Evolutionary conservation across 2,329 filamentous ascomycete genomes (phyloP), one percentile per base, ranked within the genome.

Genomic region (Niveomyces coronatus): DNA sequence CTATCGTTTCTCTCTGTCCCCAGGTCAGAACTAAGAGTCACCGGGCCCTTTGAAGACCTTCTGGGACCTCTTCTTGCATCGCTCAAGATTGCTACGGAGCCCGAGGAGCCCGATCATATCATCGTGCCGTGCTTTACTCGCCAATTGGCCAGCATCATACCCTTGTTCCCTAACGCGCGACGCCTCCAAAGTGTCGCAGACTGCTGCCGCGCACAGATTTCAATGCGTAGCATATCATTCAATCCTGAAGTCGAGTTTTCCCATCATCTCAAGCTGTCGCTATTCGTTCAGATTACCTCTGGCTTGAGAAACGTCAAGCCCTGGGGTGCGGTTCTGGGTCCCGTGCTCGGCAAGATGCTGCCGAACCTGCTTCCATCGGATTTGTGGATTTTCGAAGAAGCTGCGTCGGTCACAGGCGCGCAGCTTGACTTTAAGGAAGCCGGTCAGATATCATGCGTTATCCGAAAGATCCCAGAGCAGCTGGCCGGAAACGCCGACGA

Each of bases 221-320:
- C 30, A n/a, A 31, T 31, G 30, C 30, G 30, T 18, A 31, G 30
- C 4, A 20, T 31, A 20, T 31, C 30, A 8, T 31, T 31, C 30
- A 19, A 31, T 4, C 17, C 30, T 20, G 16, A n/a, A 31, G 9
- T 31, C 30, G 9, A 31, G 11, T 31, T 31, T 31, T 13, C 30
- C 11, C 17, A 31, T 31, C 30, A 31, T 11, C 30, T 31, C 2
- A 31, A 31, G 9, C 16, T 31, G 2, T 31, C 30, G 15, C 30
- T 31, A 10, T 31, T 31, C 20, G 30, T 31, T n/a, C 30, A 31
- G 9, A 31, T 31, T 7, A 31, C 30, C 30, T 31, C 30, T 31
- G 30, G 30, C 5, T 19, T 31, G 30, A 19, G 30, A 6, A 19
- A 19, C 8, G 17, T 31, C 2, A 19, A 19, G 15, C 30, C 30